Conservation (phyloP, 768 basidiomycete species). For the Rhodotorula kratochvilovae region DNA sequence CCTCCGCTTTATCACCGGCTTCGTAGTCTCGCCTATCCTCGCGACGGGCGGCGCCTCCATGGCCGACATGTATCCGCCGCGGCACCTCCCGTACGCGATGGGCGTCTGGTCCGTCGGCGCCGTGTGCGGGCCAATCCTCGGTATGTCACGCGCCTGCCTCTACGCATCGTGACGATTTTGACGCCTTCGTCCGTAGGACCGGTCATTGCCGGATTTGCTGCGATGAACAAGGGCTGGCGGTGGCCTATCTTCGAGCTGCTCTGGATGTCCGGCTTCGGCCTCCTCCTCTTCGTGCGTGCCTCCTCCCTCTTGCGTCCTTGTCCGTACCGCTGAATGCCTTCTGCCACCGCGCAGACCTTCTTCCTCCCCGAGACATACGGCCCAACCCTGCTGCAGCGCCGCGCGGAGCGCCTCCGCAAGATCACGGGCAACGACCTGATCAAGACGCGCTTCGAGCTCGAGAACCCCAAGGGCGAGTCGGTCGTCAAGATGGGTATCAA, state of each 20-base stretch:
- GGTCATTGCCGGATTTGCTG: constrained; percentile 46
- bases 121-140: constrained; percentile 29
- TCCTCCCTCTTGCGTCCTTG: background rate
- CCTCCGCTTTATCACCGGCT: constrained; percentile 48
- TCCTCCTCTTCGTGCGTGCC: constrained; percentile 42
- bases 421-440: constrained; percentile 48
- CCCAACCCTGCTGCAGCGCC: constrained; percentile 47
- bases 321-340: background rate
- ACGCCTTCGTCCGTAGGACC: background rate
- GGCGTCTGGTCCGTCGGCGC: constrained; percentile 45
- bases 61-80: constrained; percentile 13
- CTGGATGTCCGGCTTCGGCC: constrained; percentile 45
- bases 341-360: constrained; percentile 34
- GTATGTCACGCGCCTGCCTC: background rate
- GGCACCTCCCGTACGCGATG: constrained; percentile 24
- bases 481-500: background rate
- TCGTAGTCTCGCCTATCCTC: constrained; percentile 48
- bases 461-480: constrained; percentile 23
- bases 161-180: background rate
- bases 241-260: constrained; percentile 48
- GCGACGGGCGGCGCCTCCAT: constrained; percentile 48
- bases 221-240: constrained; percentile 47
- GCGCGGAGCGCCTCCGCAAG: constrained; percentile 48
- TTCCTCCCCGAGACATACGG: constrained; percentile 48
- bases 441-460: constrained; percentile 44